Evolutionary conservation across 2,329 filamentous ascomycete species (phyloP), one percentile per base, ranked within the genome.

Genomic region (Cladosporium sp.): DNA sequence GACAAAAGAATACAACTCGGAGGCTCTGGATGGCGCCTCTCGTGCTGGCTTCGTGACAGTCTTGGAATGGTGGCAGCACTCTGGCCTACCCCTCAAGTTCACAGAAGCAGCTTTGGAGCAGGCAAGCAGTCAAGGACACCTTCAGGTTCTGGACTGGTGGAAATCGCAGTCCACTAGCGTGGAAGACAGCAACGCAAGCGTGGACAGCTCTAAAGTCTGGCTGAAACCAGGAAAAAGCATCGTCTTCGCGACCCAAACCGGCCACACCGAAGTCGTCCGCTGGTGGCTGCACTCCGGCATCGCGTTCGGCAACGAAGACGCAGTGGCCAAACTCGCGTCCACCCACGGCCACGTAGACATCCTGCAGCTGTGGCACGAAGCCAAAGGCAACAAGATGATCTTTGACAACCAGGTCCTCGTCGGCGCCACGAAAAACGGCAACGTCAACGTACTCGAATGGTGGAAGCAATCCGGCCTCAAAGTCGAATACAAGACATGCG

Each of bases 141-240:
- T 96, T n/a, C 78, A 85, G 6, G 91, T 97, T 0, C 82, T 97
- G 1, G 88, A 95, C 67, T 97, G 93, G 93, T 97, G 93, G 93
- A 89, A 90, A 66, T 87, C 67, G 81, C 87, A 68, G 51, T 65
- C 61, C 14, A 68, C 64, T 1, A 62, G 64, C 9, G 64, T 63
- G 4, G 69, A 68, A 43, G 66, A 70, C 58, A 69, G 58, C 43
- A 65, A 61, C 25, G 65, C 61, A 25, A 60, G 59, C 39, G 64
- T 64, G 6, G 66, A 70, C 40, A 65, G 66, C n/a, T 66, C 65
- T 20, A 67, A 69, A 43, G 61, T 88, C 5, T 80, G 80, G 1
- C 80, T 95, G 14, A 91, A 92, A 65, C 89, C 92, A 0, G 92
- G 92, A 42, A 92, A 94, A 67, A 88, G 89, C 25, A 86, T 96